A percentile compares a stretch with the other conserved stretches of the same genome.
Conservation (phyloP, 1,139 yeast genomes). For the Kodamaea ohmeri region DNA sequence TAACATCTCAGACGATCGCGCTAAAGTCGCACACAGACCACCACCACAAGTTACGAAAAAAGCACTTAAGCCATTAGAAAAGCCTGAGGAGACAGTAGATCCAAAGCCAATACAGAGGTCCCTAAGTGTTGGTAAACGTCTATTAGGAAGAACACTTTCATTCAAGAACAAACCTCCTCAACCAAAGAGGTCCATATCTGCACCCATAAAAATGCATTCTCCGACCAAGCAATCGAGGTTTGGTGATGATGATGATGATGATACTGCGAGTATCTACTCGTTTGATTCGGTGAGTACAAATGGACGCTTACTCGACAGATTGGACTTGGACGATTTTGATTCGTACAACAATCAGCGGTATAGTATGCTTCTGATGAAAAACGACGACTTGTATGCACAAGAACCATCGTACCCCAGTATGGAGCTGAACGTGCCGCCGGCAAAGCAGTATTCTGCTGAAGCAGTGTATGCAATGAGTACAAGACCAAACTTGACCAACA, state of each 20-base stretch:
- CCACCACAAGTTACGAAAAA: not conserved
- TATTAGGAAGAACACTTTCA: not conserved
- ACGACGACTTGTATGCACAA: slow-evolving; percentile 35
- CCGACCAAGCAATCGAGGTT: slow-evolving; percentile 9
- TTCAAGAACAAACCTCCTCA: slow-evolving; percentile 1
- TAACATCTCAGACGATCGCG: no score
- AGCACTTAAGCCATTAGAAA: not conserved
- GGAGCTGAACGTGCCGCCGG: no score
- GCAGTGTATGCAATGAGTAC: slow-evolving; percentile 2
- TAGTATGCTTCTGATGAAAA: slow-evolving; percentile 29
- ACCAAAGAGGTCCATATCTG: not conserved
- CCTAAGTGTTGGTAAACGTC: not conserved
- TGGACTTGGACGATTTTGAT: slow-evolving; percentile 25
- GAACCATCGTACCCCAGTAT: no score
- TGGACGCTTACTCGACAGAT: slow-evolving; percentile 42
- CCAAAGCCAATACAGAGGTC: not conserved
- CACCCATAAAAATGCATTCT: slow-evolving; percentile 9
- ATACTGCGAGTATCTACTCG: slow-evolving; percentile 38
- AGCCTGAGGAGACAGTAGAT: not conserved
- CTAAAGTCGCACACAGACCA: not conserved
- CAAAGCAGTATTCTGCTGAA: no score
- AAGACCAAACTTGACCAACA: slow-evolving; percentile 11
- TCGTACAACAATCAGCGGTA: slow-evolving; percentile 22
- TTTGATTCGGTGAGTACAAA: slow-evolving; percentile 47
- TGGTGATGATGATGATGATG: slow-evolving; percentile 16